Conservation (phyloP, 1,284 basidiomycete genomes). For the Microbotryum scabiosae region DNA sequence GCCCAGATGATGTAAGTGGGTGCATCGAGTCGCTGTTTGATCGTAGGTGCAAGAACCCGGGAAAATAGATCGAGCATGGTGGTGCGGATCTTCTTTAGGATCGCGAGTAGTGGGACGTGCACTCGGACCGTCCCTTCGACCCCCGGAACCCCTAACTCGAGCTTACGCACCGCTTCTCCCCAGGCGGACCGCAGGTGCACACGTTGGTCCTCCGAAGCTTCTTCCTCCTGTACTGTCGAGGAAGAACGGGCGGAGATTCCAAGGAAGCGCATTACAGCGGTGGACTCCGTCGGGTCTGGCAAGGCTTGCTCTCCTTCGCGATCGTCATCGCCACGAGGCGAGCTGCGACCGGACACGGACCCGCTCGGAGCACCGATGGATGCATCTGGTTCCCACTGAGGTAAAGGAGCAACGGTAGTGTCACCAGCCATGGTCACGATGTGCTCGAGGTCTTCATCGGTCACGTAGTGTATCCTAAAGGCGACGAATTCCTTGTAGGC, state of each 20-base stretch:
- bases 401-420: neutral
- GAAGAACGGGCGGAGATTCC: neutral
- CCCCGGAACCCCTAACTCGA: neutral
- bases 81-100: conserved; percentile 15
- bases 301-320: neutral
- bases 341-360: neutral
- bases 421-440: conserved; percentile 17
- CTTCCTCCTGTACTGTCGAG: neutral
- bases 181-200: neutral
- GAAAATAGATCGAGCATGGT: conserved; percentile 20
- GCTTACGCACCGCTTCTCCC: neutral
- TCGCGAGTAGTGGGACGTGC: conserved; percentile 17
- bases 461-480: neutral
- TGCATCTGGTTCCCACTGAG: neutral
- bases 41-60: neutral
- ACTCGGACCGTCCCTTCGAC: neutral
- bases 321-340: conserved; percentile 8
- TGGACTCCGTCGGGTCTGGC: too few relatives aligned
- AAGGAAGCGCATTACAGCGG: too few relatives aligned
- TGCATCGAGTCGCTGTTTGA: neutral
- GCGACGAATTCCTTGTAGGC: conserved; percentile 21
- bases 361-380: too few relatives aligned
- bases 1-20: conserved; percentile 19
- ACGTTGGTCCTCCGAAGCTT: neutral
- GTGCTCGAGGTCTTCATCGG: conserved; percentile 4